A percentile compares a stretch with the other conserved stretches of the same genome.
Conservation (phyloP, 306 rosid genomes). For the Acacia acuminata region DNA sequence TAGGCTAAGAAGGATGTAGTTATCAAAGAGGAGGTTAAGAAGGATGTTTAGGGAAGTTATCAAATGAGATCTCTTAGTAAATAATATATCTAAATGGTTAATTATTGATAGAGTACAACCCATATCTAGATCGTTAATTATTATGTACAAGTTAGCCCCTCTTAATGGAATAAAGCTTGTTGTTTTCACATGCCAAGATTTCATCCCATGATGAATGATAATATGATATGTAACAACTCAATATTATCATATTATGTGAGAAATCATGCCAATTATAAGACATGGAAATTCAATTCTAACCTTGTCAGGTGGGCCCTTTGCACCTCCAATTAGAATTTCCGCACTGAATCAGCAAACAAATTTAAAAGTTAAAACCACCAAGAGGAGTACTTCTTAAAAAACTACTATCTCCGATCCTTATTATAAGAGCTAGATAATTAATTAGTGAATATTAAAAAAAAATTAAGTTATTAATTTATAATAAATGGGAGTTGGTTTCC, state of each 20-base stretch:
- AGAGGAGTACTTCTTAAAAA: background rate
- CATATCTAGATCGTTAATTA: background rate
- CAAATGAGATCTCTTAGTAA: background rate
- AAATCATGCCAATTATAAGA: background rate
- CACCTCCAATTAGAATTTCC: slow-evolving; percentile 82
- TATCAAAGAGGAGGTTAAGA: background rate
- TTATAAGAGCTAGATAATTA: too few relatives aligned
- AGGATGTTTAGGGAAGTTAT: background rate
- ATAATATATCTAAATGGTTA: background rate
- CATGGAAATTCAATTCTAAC: slow-evolving; percentile 47
- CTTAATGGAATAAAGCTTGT: background rate
- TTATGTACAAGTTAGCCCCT: background rate
- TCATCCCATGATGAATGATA: background rate
- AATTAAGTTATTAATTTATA: too few relatives aligned
- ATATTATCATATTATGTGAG: background rate
- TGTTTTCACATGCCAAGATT: background rate
- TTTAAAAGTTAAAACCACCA: slow-evolving; percentile 13
- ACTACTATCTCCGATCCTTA: background rate
- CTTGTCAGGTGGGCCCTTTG: slow-evolving; percentile 94
- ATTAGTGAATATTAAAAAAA: too few relatives aligned
- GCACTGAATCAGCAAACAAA: slow-evolving; percentile 60
- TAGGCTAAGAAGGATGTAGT: background rate
- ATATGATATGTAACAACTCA: background rate
- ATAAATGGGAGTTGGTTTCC: too few relatives aligned
- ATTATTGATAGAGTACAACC: background rate